These are phyloP conservation scores for Starmera dryadoides DNA, from an alignment of 805 yeast species.

Conservation along the genomic window DNA sequence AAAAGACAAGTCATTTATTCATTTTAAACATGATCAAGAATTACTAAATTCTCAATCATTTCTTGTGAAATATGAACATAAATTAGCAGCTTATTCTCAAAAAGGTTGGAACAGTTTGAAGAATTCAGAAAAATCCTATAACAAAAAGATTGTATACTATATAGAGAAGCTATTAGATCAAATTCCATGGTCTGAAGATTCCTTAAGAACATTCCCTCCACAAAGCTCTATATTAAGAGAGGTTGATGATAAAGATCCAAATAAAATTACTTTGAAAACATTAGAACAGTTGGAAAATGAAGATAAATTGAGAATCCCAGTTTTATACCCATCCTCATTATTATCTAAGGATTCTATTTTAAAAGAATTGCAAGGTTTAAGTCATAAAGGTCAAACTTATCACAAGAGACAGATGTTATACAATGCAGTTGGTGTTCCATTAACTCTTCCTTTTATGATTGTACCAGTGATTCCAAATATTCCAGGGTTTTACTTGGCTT, in stretches of 20 bases:
- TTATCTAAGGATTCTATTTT: constrained; percentile 22
- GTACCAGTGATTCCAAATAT: constrained; percentile 86
- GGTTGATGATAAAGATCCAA: constrained; percentile 9
- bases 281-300: constrained; percentile 18
- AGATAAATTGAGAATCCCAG: constrained; percentile 26
- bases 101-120: constrained; percentile 58
- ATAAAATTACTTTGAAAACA: constrained; percentile 13
- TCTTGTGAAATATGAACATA: constrained; percentile 32
- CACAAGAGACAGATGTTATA: constrained; percentile 51
- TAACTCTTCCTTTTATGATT: constrained; percentile 72
- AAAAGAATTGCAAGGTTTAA: constrained; percentile 34
- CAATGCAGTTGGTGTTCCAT: constrained; percentile 59
- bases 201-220: constrained; percentile 72
- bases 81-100: constrained; percentile 40
- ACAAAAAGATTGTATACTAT: constrained; percentile 48
- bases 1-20: constrained; percentile 49
- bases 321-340: constrained; percentile 42
- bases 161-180: constrained; percentile 48
- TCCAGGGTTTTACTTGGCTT: constrained; percentile 83
- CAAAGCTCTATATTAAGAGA: constrained; percentile 40
- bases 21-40: constrained; percentile 50
- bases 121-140: constrained; percentile 46
- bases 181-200: constrained; percentile 76
- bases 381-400: constrained; percentile 34
- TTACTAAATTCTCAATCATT: constrained; percentile 28